A percentile compares a stretch with the other conserved stretches of the same genome.
phyloP scores from a whole-genome alignment of 768 basidiomycete species.

The Albatrellus ellisii region DNA sequence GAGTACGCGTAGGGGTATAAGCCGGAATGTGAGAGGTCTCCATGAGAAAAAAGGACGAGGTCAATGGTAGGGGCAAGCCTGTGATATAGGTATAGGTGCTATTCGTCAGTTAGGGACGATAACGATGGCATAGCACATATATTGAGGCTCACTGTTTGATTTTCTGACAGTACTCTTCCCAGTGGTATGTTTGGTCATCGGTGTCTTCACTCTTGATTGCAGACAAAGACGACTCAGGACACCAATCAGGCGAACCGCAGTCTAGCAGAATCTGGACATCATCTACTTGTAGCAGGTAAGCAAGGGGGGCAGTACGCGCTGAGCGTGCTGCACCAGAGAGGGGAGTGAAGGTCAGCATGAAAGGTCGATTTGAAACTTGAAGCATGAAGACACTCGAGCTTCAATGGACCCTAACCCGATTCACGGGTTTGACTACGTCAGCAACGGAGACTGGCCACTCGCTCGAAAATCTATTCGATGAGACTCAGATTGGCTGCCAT shows the following conservation, averaged over 20 bases:
- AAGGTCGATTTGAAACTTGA: no score
- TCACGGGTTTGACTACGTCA: no score
- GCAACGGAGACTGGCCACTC: no score
- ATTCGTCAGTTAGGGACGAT: not conserved
- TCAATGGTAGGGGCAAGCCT: constrained; percentile 75
- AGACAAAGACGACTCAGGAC: constrained; percentile 35
- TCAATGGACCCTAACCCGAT: no score
- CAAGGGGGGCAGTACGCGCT: constrained; percentile 46
- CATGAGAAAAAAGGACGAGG: constrained; percentile 89
- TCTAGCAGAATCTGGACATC: constrained; percentile 89
- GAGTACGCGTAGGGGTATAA: constrained; percentile 90
- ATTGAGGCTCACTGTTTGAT: constrained; percentile 48
- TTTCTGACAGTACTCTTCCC: constrained; percentile 53
- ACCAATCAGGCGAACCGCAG: constrained; percentile 86
- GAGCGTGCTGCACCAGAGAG: constrained; percentile 75
- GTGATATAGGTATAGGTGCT: constrained; percentile 3
- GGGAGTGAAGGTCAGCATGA: constrained; percentile 97
- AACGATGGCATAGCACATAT: no score
- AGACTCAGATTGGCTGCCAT: no score
- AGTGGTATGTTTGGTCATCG: constrained; percentile 26
- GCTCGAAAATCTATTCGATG: no score
- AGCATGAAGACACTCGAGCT: no score
- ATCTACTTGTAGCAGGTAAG: constrained; percentile 88
- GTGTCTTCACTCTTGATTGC: constrained; percentile 18
- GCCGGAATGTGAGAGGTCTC: constrained; percentile 79